Evolutionary conservation across 2,329 filamentous ascomycete genomes (phyloP).

Genomic region (Aspergillus amoenus): DNA sequence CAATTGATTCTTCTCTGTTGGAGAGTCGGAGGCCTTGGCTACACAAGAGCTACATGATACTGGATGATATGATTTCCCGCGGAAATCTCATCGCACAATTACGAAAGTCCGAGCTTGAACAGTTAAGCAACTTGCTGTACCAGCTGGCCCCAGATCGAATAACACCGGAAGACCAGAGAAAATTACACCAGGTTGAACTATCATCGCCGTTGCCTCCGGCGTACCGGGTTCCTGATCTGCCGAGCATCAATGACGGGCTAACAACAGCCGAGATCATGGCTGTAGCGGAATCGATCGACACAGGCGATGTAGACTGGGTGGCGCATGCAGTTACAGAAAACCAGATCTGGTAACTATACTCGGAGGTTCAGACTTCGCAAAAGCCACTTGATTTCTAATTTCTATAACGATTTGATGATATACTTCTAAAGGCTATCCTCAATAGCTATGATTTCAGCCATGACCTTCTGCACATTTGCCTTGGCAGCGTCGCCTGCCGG

Average conservation of each 20-base stretch:
- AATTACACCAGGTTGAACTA: neutral
- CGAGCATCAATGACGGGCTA: conserved; percentile 36
- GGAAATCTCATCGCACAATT: conserved; percentile 50
- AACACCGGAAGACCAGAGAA: neutral
- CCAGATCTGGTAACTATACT: conserved; percentile 38
- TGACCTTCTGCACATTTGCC: conserved; percentile 41
- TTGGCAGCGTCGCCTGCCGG: conserved; percentile 44
- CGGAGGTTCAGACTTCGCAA: neutral
- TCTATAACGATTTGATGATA: neutral
- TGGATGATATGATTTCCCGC: conserved; percentile 49
- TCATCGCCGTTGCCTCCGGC: neutral
- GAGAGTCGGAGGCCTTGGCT: conserved; percentile 40
- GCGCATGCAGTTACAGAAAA: conserved; percentile 49
- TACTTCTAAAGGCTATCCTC: conserved; percentile 29
- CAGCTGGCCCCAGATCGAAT: conserved; percentile 20
- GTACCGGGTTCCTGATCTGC: conserved; percentile 7
- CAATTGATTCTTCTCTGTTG: conserved; percentile 36
- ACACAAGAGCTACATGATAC: conserved; percentile 43
- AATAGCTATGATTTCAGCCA: conserved; percentile 42
- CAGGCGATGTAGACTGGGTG: conserved; percentile 47
- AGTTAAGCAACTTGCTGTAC: conserved; percentile 36
- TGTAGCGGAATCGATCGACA: conserved; percentile 50
- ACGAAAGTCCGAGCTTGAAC: conserved; percentile 47
- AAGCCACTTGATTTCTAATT: neutral
- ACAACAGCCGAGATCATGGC: conserved; percentile 50